Evolutionary conservation across 75 land plant species (phyloP).

Genomic region (Sequoia sempervirens): DNA sequence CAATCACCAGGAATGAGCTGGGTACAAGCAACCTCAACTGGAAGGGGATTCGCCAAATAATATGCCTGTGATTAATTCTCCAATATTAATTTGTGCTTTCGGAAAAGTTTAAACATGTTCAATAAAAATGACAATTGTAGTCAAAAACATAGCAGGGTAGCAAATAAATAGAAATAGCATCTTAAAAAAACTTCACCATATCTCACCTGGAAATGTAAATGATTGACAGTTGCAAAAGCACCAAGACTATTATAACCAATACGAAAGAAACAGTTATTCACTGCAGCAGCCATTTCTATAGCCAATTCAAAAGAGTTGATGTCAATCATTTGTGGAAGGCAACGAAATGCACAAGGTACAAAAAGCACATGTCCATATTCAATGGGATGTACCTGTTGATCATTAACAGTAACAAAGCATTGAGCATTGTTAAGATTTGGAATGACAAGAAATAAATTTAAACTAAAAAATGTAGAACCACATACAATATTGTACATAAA

Average conservation of each 20-base stretch:
- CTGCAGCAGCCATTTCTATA: slow-evolving; percentile 33
- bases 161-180: not conserved
- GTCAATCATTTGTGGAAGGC: slow-evolving; percentile 22
- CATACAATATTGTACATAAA: not conserved
- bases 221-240: slow-evolving; percentile 32
- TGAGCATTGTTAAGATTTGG: not conserved
- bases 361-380: slow-evolving; percentile 71
- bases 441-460: not conserved
- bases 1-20: slow-evolving; percentile 5
- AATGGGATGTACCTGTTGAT: slow-evolving; percentile 42
- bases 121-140: not conserved
- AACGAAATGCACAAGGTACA: slow-evolving; percentile 27
- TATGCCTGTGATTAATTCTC: slow-evolving; percentile 37
- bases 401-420: not conserved
- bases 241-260: slow-evolving; percentile 48
- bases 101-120: not conserved
- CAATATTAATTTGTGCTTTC: not conserved
- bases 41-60: slow-evolving; percentile 52
- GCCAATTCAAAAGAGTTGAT: slow-evolving; percentile 33
- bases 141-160: not conserved
- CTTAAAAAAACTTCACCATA: not conserved
- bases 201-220: slow-evolving; percentile 51
- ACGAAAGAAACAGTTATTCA: slow-evolving; percentile 40
- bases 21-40: slow-evolving; percentile 41
- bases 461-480: not conserved